Conservation (phyloP, 352 stramenopile species). For the Globisporangium cystogenes region DNA sequence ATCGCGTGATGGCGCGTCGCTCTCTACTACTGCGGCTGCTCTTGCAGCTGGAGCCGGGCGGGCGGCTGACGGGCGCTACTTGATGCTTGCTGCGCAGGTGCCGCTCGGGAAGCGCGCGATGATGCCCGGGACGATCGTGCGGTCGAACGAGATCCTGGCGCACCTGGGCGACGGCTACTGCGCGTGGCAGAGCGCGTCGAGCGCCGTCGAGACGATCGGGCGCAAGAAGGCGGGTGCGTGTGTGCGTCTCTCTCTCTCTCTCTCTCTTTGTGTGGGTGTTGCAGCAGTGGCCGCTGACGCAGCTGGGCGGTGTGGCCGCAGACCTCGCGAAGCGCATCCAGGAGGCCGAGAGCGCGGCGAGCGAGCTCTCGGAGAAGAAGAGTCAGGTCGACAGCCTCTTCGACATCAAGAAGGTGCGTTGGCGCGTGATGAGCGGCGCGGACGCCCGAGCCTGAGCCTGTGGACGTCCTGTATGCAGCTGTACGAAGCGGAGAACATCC, state of each 20-base stretch:
- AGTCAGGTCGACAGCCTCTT: constrained; percentile 56
- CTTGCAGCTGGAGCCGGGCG: too few species aligned
- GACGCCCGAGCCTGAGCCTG: too few species aligned
- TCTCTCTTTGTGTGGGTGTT: too few species aligned
- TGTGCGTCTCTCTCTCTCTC: not conserved
- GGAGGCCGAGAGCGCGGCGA: constrained; percentile 37
- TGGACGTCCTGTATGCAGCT: too few species aligned
- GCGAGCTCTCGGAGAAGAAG: constrained; percentile 52
- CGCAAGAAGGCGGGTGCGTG: constrained; percentile 70
- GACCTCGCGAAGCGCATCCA: constrained; percentile 49
- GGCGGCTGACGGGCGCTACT: too few species aligned
- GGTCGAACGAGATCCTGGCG: constrained; percentile 79
- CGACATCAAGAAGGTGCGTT: constrained; percentile 62
- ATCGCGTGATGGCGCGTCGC: constrained; percentile 66
- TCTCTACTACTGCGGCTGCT: not conserved
- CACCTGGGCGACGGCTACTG: constrained; percentile 82
- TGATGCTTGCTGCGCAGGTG: too few species aligned
- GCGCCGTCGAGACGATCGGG: constrained; percentile 57
- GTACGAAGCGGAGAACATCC: constrained; percentile 83
- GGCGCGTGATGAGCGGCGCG: too few species aligned
- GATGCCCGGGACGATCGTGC: constrained; percentile 77
- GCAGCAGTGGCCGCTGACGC: too few species aligned
- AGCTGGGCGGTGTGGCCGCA: constrained; percentile 10
- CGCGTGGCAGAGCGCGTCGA: constrained; percentile 60
- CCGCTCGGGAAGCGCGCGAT: constrained; percentile 80